Percentiles rank a stretch among this genome's conserved stretches.
phyloP scores from a whole-genome alignment of 2,329 filamentous ascomycete genomes.

The Botrytis porri region DNA sequence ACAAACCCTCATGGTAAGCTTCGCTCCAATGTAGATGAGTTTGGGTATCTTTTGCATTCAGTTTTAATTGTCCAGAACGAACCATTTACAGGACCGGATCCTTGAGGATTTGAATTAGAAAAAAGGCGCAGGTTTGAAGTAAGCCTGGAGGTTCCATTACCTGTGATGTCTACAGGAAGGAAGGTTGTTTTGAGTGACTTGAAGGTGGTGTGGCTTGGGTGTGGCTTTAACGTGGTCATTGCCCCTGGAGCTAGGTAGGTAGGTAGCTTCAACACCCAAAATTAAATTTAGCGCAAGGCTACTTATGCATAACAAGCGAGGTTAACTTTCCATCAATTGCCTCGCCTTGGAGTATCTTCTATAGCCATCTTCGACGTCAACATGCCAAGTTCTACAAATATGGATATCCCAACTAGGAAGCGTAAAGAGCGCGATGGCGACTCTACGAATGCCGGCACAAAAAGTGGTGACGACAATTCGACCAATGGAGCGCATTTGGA shows the following conservation, averaged over 20 bases:
- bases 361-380: not conserved
- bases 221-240: not conserved
- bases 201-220: not conserved
- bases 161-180: too few relatives aligned
- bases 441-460: not conserved
- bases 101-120: not conserved
- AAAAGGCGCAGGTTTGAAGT: not conserved
- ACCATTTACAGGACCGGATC: not conserved
- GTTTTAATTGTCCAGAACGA: not conserved
- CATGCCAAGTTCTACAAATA: not conserved
- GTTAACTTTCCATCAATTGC: slow-evolving; percentile 1
- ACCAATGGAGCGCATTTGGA: slow-evolving; percentile 1
- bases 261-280: not conserved
- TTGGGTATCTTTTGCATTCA: not conserved
- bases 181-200: not conserved
- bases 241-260: not conserved
- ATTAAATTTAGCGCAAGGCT: slow-evolving; percentile 19
- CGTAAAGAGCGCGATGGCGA: slow-evolving; percentile 17
- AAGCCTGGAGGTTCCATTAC: too few relatives aligned
- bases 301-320: slow-evolving; percentile 20
- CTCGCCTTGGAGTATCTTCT: not conserved
- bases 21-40: not conserved
- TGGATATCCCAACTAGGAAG: slow-evolving; percentile 13
- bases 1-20: not conserved
- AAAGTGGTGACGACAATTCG: not conserved